phyloP scores from a whole-genome alignment of 495 filamentous ascomycete genomes.

The Melanomma pulvis-pyrius region DNA sequence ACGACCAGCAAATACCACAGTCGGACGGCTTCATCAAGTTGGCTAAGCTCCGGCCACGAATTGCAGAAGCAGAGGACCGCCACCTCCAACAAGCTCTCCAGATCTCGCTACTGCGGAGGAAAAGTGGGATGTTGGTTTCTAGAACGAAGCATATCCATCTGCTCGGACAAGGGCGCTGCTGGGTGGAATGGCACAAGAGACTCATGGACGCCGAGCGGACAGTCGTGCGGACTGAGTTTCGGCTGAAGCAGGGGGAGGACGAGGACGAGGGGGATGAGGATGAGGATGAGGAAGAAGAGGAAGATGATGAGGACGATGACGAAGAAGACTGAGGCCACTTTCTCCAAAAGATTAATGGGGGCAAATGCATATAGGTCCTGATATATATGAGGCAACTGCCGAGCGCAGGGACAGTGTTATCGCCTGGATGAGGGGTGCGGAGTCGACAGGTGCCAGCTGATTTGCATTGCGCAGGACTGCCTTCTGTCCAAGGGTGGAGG shows the following conservation, averaged over 20 bases:
- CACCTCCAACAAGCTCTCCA: constrained; percentile 73
- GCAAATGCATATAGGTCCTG: background rate
- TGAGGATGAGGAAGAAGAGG: background rate
- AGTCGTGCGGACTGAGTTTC: constrained; percentile 61
- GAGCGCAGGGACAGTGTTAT: background rate
- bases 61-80: constrained; percentile 64
- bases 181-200: constrained; percentile 73
- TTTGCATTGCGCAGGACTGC: background rate
- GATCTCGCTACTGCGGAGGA: constrained; percentile 70
- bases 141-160: constrained; percentile 79
- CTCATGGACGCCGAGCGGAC: constrained; percentile 67
- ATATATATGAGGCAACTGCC: background rate
- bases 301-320: background rate
- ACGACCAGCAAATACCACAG: constrained; percentile 76
- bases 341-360: background rate
- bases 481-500: no score
- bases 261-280: background rate
- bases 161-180: constrained; percentile 67
- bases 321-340: background rate
- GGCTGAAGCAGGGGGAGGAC: constrained; percentile 35
- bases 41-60: constrained; percentile 68
- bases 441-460: constrained; percentile 7
- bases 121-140: constrained; percentile 72
- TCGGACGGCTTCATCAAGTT: constrained; percentile 67
- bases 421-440: background rate